Evolutionary conservation across 768 basidiomycete species (phyloP).

Genomic region (Psilocybe azurescens): DNA sequence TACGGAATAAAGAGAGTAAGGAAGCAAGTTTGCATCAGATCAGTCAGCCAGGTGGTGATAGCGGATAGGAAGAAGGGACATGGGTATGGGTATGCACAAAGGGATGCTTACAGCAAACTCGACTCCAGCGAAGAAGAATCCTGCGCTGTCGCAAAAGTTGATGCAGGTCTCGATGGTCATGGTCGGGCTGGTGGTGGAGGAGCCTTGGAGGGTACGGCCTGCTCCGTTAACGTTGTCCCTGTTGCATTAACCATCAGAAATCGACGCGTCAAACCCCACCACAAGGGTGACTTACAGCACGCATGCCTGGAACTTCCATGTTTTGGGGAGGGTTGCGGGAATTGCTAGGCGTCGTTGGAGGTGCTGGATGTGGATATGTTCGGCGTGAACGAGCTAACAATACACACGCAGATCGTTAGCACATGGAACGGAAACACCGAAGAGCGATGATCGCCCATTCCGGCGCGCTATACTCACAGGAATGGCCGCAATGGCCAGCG

Average conservation of each 20-base stretch:
- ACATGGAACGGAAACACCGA: neutral
- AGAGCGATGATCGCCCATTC: neutral
- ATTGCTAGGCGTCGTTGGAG: conserved; percentile 45
- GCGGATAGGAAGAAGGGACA: neutral
- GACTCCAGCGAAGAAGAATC: conserved; percentile 69
- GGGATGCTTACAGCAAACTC: conserved; percentile 51
- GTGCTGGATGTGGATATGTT: conserved; percentile 21
- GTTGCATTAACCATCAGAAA: neutral
- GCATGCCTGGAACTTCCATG: conserved; percentile 66
- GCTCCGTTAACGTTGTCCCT: conserved; percentile 56
- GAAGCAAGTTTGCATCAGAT: neutral
- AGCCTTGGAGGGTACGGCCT: conserved; percentile 61
- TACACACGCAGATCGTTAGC: neutral
- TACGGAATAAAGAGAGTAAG: neutral
- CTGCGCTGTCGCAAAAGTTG: conserved; percentile 47
- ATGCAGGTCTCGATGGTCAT: conserved; percentile 70
- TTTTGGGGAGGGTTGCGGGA: conserved; percentile 50
- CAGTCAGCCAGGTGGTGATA: neutral
- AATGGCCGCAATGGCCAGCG: conserved; percentile 39
- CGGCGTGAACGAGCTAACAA: conserved; percentile 15
- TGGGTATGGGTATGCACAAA: neutral
- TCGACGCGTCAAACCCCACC: neutral
- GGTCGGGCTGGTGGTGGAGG: conserved; percentile 44
- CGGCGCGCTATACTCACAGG: conserved; percentile 37
- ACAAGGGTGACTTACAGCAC: conserved; percentile 51